A percentile compares a stretch with the other conserved stretches of the same genome.
Conservation (phyloP, 768 basidiomycete genomes). For the Hericium coralloides region DNA sequence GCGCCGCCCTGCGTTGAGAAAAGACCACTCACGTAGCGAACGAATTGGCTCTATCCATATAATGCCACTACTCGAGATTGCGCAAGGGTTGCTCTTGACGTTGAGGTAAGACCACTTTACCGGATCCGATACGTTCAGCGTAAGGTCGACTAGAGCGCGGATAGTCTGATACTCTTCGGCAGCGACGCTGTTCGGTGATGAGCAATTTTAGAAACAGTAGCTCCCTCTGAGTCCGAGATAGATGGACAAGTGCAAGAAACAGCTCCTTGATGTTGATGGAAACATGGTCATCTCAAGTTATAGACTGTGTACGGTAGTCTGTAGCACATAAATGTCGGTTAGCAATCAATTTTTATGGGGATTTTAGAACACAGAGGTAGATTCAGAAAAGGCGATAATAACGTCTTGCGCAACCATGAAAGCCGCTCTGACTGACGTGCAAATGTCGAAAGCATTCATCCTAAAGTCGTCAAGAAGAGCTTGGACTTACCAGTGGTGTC, state of each 20-base stretch:
- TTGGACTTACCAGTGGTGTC: neutral
- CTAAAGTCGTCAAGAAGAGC: neutral
- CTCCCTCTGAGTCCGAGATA: conserved; percentile 6
- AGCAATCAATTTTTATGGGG: no score
- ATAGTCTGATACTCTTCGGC: conserved; percentile 67
- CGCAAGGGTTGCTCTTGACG: conserved; percentile 79
- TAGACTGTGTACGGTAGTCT: no score
- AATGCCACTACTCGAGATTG: conserved; percentile 95
- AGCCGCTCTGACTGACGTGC: conserved; percentile 37
- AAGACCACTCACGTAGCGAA: conserved; percentile 70
- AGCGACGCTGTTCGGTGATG: conserved; percentile 80
- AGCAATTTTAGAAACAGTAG: conserved; percentile 28
- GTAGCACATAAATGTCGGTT: no score
- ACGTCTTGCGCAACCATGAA: conserved; percentile 10
- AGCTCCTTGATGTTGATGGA: neutral
- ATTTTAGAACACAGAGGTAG: no score
- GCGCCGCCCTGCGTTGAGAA: no score
- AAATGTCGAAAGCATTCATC: conserved; percentile 20
- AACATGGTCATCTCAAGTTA: no score
- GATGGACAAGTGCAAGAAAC: neutral
- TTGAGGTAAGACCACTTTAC: conserved; percentile 75
- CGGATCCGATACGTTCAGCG: conserved; percentile 76
- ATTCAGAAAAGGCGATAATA: neutral
- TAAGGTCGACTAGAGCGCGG: conserved; percentile 76
- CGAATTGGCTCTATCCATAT: conserved; percentile 82